Base-by-base conservation (phyloP, 2,329 filamentous ascomycete species). In the Bipolaris gigantea region DNA sequence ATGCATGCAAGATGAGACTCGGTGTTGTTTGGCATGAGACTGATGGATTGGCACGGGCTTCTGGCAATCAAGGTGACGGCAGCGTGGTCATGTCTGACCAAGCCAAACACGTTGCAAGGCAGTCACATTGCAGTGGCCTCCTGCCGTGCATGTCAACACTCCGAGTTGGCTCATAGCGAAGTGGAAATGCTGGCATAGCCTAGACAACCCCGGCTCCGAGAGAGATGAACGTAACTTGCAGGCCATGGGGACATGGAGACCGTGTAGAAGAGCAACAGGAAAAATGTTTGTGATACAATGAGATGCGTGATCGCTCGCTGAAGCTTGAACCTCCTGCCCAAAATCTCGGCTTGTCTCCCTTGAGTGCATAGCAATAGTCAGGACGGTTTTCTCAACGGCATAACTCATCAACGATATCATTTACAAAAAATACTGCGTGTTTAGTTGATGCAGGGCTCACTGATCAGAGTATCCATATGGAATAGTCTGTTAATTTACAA, bases 21-120 rank as follows among this genome's bases (percentile, higher is more conserved):
- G 38, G 47, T 34, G 18, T 27, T 48, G n/a, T 40, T 35, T 48
- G 50, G 41, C 63, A 65, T 64, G 39, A 49, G 47, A 53, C 19
- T 23, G 21, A 21, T 30, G n/a, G 27, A 36, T 27, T 19, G n/a
- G 25, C 15, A 25, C 33, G 16, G 23, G 18, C 36, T n/a, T 21
- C n/a, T 11, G 3, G 33, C 13, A 21, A 43, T 34, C 39, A 11
- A 33, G 50, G 16, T 47, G 47, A 54, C 11, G 21, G 18, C 18
- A 39, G 11, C 35, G 32, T 27, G 8, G 15, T 7, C 4, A 43
- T 38, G 16, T 5, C 32, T 38, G 13, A 27, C 25, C 32, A 16
- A 27, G 27, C 16, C n/a, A 41, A 38, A 32, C 32, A 30, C 10
- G 38, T 21, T 10, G 7, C 32, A 25, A 34, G 15, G 35, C 16